Evolutionary conservation across 495 filamentous ascomycete genomes (phyloP).

Genomic region (Penicillium subrubescens): DNA sequence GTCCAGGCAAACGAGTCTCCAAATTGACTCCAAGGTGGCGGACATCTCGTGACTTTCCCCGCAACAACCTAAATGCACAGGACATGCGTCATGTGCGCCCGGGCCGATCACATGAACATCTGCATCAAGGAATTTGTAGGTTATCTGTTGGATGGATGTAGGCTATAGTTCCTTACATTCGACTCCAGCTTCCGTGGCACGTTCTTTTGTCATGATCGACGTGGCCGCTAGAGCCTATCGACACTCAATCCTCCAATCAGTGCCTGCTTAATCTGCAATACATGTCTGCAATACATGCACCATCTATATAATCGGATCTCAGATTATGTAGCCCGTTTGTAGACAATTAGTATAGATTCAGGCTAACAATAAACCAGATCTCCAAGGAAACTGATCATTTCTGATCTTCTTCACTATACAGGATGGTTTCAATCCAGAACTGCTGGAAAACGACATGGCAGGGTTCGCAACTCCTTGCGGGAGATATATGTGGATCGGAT

Average conservation of each 20-base stretch:
- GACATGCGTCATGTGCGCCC: background rate
- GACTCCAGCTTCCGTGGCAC: background rate
- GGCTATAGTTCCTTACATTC: background rate
- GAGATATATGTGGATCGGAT: background rate
- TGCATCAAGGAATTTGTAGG: background rate
- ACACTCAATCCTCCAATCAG: background rate
- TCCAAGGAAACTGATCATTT: too few relatives aligned
- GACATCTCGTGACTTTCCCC: background rate
- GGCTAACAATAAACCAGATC: too few relatives aligned
- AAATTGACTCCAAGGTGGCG: slow-evolving; percentile 1
- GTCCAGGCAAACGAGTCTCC: background rate
- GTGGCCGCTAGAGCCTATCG: background rate
- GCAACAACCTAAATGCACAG: background rate
- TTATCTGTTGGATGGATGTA: background rate
- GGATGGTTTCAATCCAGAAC: too few relatives aligned
- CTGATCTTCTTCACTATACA: too few relatives aligned
- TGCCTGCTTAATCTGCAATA: background rate
- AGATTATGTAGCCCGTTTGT: background rate
- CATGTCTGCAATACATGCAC: background rate
- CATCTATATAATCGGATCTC: background rate
- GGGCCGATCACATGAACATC: background rate
- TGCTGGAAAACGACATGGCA: too few relatives aligned
- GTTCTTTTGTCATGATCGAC: background rate
- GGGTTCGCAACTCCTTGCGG: too few relatives aligned
- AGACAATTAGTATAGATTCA: background rate